Evolutionary conservation across 2,329 filamentous ascomycete species (phyloP), one percentile per base, ranked within the genome.

Genomic region (Calcarisporium arbuscula): DNA sequence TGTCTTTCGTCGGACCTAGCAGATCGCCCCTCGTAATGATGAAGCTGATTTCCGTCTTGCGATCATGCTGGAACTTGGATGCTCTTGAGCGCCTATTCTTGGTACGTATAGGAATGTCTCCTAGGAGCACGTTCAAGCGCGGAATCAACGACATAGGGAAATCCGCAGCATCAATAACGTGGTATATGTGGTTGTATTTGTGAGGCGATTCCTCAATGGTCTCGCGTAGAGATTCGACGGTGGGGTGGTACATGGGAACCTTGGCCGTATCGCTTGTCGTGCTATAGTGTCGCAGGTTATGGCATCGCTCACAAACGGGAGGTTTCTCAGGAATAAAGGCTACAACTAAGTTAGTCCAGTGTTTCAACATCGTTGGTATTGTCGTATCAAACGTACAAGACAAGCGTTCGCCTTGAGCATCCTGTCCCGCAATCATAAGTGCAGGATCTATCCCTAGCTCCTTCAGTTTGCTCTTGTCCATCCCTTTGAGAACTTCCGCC

Each of bases 111-210:
- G 81, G 79, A 40, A 85, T 80, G 8, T 88, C 67, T 21, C 80
- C 69, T 2, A 95, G 68, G 1, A 86, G 66, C 7, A 74, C 66
- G 40, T 83, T 75, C 8, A 98, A 74, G 28, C 80, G 77, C 1
- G 87, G 85, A 5, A 96, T 70, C 11, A 98, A 63, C 2, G 92
- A 95, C 75, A 98, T 85, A 15, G 92, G 92, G 45, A 98, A 96
- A 59, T 98, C 92, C 40, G 89, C 92, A 4, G 92, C 90, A 53
- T 98, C 92, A 16, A 98, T 67, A 18, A 98, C 72, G 59, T 98
- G 92, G 56, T 96, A 98, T 41, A 98, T 81, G 59, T 95, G 86
- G 51, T 98, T 96, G 54, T 85, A 77, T 54, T 85, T 85, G 61
- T 94, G 81, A 0, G 89, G 89, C 2, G 90, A 94, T 58, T 94